Evolutionary conservation across 306 rosid genomes (phyloP), one percentile per base, ranked within the genome.

Genomic region (Astragalus glycyphyllos): DNA sequence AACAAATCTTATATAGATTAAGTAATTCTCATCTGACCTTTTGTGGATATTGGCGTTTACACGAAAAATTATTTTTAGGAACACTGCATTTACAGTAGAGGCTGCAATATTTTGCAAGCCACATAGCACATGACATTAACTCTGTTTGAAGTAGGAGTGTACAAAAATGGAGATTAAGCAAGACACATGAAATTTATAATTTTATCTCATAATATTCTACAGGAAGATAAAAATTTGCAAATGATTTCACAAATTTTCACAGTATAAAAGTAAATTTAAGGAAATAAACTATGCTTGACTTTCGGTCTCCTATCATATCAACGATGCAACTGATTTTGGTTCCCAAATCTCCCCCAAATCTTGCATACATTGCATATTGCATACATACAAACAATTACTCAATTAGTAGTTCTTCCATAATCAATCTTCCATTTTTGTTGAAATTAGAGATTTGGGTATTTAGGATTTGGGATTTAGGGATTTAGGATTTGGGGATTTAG

Each of bases 111-210:
- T 57, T 48, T 6, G 2, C 58, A 35, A 72, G 59, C 45, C 56
- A n/a, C n/a, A 69, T 42, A 69, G 13, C 59, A 71, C 59, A 35
- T 37, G 54, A 64, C 2, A 69, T 54, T 59, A 35, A 58, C 38
- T 15, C 53, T 13, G 58, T 6, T 26, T 32, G 47, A 42, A 17
- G 16, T 14, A 7, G n/a, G 11, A 45, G 45, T 32, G 68, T 16
- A 17, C 5, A 72, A 35, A 47, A 47, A 12, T 11, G 68, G 40
- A 71, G 58, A 46, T 49, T 45, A 48, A 60, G 9, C 12, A 5
- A 47, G 31, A 58, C 31, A 23, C 7, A 29, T 2, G 14, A 11
- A 23, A 38, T 68, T 23, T 41, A 54, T 15, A n/a, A 40, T 40
- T 53, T 44, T 42, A 63, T 63, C 20, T 42, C 12, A 63, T 23